A percentile compares a stretch with the other conserved stretches of the same genome.
Conservation (phyloP, 306 rosid species). For the Quercus glauca region DNA sequence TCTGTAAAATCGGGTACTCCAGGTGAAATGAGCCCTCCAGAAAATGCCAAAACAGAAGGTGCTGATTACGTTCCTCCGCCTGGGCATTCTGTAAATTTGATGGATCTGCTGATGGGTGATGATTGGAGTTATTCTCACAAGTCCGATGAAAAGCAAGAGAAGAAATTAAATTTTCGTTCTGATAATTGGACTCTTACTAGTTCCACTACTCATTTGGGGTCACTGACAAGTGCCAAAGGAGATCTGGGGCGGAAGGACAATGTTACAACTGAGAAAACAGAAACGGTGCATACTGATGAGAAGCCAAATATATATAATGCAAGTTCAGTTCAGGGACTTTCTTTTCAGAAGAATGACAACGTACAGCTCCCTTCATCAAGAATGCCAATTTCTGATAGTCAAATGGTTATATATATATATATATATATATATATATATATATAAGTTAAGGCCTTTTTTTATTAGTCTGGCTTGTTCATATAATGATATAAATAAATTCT, state of each 20-base stretch:
- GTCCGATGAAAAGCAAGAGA: conserved; percentile 27
- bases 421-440: too few species aligned
- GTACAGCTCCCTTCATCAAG: conserved; percentile 44
- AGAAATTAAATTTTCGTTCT: conserved; percentile 23
- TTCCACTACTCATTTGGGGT: conserved; percentile 28
- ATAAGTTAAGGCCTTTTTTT: too few species aligned
- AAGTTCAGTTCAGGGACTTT: conserved; percentile 25
- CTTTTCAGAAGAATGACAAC: conserved; percentile 33
- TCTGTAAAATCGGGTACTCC: conserved; percentile 29
- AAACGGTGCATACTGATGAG: conserved; percentile 27
- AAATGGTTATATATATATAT: too few species aligned
- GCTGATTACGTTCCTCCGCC: conserved; percentile 26
- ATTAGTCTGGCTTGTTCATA: too few species aligned
- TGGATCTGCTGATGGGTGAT: conserved; percentile 59
- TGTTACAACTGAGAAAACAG: conserved; percentile 24
- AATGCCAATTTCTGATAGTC: conserved; percentile 1
- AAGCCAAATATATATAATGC: conserved; percentile 34
- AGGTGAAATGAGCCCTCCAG: conserved; percentile 21
- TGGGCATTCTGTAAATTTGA: conserved; percentile 26
- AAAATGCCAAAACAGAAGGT: conserved; percentile 22
- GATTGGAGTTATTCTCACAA: conserved; percentile 40
- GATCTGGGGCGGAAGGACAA: conserved; percentile 21
- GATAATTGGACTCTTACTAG: conserved; percentile 19
- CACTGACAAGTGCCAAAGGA: conserved; percentile 22
- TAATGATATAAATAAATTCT: too few species aligned